A percentile compares a stretch with the other conserved stretches of the same genome.
Conservation (phyloP, 2,329 filamentous ascomycete species). For the Colletotrichum magnum region DNA sequence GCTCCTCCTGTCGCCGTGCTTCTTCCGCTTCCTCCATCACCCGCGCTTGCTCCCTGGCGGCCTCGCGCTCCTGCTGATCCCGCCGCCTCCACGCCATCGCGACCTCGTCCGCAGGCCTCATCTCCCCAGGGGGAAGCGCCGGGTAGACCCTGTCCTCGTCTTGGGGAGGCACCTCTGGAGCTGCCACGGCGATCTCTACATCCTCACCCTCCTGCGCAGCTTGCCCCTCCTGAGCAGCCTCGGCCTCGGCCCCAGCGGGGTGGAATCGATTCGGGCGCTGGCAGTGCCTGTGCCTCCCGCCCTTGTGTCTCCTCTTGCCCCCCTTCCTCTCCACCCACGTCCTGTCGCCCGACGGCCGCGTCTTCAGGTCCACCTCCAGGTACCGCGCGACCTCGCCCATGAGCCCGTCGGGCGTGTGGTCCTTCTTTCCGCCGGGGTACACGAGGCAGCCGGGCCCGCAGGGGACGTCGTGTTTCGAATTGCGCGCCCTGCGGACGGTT, state of each 20-base stretch:
- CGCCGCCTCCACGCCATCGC: background rate
- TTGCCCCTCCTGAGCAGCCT: background rate
- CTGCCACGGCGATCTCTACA: no score
- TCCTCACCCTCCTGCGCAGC: background rate
- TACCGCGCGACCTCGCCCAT: slow-evolving; percentile 5
- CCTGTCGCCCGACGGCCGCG: background rate
- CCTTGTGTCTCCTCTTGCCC: background rate
- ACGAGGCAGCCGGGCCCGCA: slow-evolving; percentile 19
- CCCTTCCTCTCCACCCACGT: slow-evolving; percentile 11
- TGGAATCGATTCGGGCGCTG: slow-evolving; percentile 10
- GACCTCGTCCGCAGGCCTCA: background rate
- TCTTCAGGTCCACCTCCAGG: slow-evolving; percentile 26
- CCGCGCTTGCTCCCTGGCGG: background rate
- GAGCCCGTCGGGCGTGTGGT: background rate
- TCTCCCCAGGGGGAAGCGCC: background rate
- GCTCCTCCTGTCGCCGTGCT: background rate
- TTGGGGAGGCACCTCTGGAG: no score
- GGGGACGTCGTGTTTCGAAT: slow-evolving; percentile 17
- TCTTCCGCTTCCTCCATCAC: background rate
- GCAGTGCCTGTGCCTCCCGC: slow-evolving; percentile 14
- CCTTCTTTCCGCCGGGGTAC: slow-evolving; percentile 14
- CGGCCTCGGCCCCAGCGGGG: background rate
- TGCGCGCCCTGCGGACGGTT: slow-evolving; percentile 15
- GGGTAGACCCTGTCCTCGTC: background rate
- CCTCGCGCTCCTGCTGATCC: background rate